Evolutionary conservation across 495 filamentous ascomycete species (phyloP).

Genomic region (Lentithecium fluviatile): DNA sequence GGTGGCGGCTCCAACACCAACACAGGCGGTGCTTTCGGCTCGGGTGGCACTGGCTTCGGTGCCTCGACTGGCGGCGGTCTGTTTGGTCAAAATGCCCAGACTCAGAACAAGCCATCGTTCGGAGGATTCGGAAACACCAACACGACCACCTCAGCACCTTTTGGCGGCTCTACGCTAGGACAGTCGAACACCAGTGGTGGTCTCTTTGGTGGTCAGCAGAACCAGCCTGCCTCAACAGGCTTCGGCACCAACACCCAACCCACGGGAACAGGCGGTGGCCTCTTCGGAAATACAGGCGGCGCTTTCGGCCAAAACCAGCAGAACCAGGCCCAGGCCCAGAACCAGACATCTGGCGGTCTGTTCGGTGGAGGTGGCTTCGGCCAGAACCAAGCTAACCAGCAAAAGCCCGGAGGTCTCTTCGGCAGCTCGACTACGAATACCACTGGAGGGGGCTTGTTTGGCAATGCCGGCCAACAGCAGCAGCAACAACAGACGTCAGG

Average conservation of each 20-base stretch:
- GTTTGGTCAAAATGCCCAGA: constrained; percentile 52
- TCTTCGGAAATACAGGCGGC: constrained; percentile 44
- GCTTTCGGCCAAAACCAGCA: constrained; percentile 50
- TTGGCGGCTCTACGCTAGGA: constrained; percentile 10
- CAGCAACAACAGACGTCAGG: constrained; percentile 34
- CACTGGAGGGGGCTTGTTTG: constrained; percentile 52
- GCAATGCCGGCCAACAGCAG: constrained; percentile 37
- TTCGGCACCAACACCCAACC: constrained; percentile 18
- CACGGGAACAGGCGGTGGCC: not conserved
- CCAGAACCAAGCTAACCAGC: constrained; percentile 43
- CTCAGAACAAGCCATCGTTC: constrained; percentile 27
- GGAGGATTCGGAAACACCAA: constrained; percentile 29
- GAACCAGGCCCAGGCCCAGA: constrained; percentile 49
- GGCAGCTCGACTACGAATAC: constrained; percentile 46
- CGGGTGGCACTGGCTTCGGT: constrained; percentile 20
- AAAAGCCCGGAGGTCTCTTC: constrained; percentile 62
- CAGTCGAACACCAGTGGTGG: constrained; percentile 23
- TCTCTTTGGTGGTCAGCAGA: constrained; percentile 26
- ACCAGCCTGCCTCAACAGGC: constrained; percentile 13
- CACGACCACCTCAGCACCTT: constrained; percentile 12
- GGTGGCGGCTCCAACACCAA: constrained; percentile 20
- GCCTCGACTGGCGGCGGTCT: constrained; percentile 52
- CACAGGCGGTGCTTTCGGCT: constrained; percentile 3
- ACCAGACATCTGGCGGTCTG: constrained; percentile 45
- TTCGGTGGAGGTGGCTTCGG: constrained; percentile 44